Percentiles rank a stretch among this genome's conserved stretches.
These are phyloP conservation scores for Gastrolobium villosum DNA, from an alignment of 306 rosid genomes.

Conservation along the genomic window DNA sequence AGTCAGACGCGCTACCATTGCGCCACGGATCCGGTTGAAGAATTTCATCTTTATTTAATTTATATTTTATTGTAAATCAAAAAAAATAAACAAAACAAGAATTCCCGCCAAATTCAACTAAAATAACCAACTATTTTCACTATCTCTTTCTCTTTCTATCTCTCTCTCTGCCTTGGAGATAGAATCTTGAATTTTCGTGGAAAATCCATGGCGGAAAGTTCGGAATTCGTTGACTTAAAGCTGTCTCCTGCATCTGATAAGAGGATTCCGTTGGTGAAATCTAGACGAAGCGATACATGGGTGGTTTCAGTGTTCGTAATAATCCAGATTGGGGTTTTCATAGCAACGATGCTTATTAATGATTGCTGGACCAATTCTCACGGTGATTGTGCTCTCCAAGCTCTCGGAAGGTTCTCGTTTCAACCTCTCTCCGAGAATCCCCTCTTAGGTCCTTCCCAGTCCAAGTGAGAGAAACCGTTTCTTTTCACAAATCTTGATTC, in stretches of 20 bases:
- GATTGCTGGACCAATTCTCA: constrained; percentile 84
- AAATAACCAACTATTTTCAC: constrained; percentile 31
- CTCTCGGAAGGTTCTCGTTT: constrained; percentile 82
- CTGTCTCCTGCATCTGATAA: constrained; percentile 46
- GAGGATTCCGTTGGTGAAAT: constrained; percentile 52
- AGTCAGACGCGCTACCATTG: constrained; percentile 87
- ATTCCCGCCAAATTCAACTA: constrained; percentile 84
- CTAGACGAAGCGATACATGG: constrained; percentile 78
- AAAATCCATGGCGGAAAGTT: constrained; percentile 54
- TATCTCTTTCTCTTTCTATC: constrained; percentile 19
- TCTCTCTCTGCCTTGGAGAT: constrained; percentile 3
- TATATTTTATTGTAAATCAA: too few species aligned
- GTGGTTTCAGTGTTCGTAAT: constrained; percentile 82
- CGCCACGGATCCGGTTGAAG: constrained; percentile 58
- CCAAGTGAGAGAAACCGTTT: constrained; percentile 64
- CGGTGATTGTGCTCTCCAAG: constrained; percentile 67
- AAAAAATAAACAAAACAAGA: neutral
- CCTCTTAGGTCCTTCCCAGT: constrained; percentile 90
- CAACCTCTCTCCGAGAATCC: constrained; percentile 92
- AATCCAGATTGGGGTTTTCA: constrained; percentile 75
- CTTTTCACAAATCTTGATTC: neutral
- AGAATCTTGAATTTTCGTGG: constrained; percentile 36
- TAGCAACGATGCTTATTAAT: constrained; percentile 77
- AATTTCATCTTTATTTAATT: fast-evolving
- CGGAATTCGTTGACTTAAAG: constrained; percentile 63